Evolutionary conservation across 2,329 filamentous ascomycete species (phyloP).

Genomic region (Verruconis gallopava): DNA sequence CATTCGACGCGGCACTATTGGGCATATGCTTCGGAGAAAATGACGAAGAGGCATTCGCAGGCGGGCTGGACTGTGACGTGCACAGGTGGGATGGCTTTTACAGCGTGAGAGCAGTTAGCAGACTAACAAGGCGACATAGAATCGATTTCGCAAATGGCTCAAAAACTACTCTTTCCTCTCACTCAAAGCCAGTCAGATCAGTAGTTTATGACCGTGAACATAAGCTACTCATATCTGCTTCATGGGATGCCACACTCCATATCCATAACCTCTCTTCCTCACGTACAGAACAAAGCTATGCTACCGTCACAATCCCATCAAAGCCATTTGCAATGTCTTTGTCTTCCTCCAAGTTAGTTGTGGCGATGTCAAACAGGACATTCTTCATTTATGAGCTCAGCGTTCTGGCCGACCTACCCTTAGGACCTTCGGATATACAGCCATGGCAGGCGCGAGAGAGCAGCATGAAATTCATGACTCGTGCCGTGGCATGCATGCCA

Average conservation of each 20-base stretch:
- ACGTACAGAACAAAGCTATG: constrained; percentile 39
- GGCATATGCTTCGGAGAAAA: constrained; percentile 81
- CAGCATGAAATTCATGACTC: constrained; percentile 89
- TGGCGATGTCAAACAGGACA: constrained; percentile 90
- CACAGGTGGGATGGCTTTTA: constrained; percentile 42
- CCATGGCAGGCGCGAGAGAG: constrained; percentile 93
- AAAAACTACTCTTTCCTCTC: constrained; percentile 63
- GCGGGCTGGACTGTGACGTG: constrained; percentile 77
- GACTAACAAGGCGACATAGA: constrained; percentile 22
- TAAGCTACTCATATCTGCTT: constrained; percentile 71
- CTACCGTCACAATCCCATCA: constrained; percentile 58
- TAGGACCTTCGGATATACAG: constrained; percentile 43
- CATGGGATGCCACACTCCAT: constrained; percentile 87
- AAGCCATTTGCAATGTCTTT: constrained; percentile 78
- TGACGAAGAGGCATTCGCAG: constrained; percentile 69
- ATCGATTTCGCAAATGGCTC: constrained; percentile 62
- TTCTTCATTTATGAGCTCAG: constrained; percentile 88
- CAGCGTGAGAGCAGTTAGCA: background rate
- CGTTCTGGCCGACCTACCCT: constrained; percentile 45
- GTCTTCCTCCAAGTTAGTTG: constrained; percentile 75
- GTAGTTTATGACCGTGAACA: constrained; percentile 70
- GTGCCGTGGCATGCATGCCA: constrained; percentile 90
- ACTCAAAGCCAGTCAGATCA: constrained; percentile 66
- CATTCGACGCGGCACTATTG: constrained; percentile 74
- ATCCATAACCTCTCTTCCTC: constrained; percentile 44